Evolutionary conservation across 768 basidiomycete genomes (phyloP), one percentile per base, ranked within the genome.

Genomic region (Chalciporus pseudorubinellus): DNA sequence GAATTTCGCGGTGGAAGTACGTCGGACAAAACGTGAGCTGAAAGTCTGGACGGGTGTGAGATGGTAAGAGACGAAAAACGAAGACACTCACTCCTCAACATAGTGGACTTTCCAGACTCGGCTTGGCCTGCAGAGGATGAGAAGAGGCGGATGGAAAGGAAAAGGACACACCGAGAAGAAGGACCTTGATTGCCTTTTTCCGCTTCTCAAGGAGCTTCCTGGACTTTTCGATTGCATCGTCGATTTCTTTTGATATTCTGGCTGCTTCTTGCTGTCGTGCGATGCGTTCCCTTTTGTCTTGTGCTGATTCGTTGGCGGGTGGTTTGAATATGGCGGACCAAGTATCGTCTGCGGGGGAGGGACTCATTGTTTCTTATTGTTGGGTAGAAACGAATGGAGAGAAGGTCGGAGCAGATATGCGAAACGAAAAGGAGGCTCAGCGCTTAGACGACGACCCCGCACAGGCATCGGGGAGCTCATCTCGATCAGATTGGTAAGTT

Each of bases 21-120:
- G 72, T 74, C 0, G 85, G 85, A 9, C 82, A 77, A 58, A 86
- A 85, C 0, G 80, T 76, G 8, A 88, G 62, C 61, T 86, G 84
- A 56, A 88, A 87, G 59, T 89, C 85, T 88, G 57, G 19, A 7
- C 1, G 29, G 4, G 28, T 10, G 14, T 51, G 4, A 54, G 42
- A 2, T 20, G 2, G 7, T 12, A 1, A 6, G 36, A 3, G 7
- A 29, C 6, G 8, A 2, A 19, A 6, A 18, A 3, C 22, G 2
- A 3, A 4, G 3, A 10, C 8, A 36, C 40, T 19, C 8, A 67
- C 66, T 69, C 52, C 67, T 52, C 39, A 67, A 59, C 62, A 67
- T 60, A 21, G 66, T 67, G 1, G 67, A 67, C 51, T 67, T 67
- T 19, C 65, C 65, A 1, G 65, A 67, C 62, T 67, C 67, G 2